Conservation (phyloP, 768 basidiomycete species). For the Kwoniella bestiolae region DNA sequence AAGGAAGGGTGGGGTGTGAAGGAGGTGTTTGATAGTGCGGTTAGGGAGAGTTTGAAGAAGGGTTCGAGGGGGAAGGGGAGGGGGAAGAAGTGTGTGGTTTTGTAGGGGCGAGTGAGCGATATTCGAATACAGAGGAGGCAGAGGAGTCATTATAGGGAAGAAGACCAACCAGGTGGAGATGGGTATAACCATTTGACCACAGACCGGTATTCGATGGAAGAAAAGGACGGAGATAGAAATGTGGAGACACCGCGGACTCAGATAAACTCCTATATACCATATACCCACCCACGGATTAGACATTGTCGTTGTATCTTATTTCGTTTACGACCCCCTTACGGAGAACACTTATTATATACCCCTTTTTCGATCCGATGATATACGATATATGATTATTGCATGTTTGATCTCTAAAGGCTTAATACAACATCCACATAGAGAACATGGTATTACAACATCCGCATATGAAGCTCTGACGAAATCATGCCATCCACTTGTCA, state of each 20-base stretch:
- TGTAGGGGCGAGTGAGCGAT: slow-evolving; percentile 48
- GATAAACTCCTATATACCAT: background rate
- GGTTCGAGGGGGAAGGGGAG: slow-evolving; percentile 75
- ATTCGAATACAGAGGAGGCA: background rate
- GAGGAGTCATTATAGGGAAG: too few species aligned
- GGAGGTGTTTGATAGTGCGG: slow-evolving; percentile 86
- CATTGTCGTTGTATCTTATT: background rate
- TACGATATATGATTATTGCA: background rate
- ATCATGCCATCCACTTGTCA: background rate
- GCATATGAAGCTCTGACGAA: background rate
- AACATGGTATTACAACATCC: background rate
- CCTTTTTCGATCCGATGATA: background rate
- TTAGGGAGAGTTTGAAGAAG: slow-evolving; percentile 80
- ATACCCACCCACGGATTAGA: background rate
- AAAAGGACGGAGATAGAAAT: background rate
- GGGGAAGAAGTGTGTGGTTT: slow-evolving; percentile 73
- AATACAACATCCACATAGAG: background rate
- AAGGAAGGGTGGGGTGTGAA: slow-evolving; percentile 89
- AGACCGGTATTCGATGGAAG: too few species aligned
- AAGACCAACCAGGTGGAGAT: too few species aligned
- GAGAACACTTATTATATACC: background rate
- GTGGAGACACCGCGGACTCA: background rate
- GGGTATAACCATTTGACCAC: too few species aligned
- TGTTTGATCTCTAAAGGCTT: background rate
- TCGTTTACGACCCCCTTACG: background rate